phyloP scores from a whole-genome alignment of 129 eudicot genomes.

The Flaveria sonorensis region DNA sequence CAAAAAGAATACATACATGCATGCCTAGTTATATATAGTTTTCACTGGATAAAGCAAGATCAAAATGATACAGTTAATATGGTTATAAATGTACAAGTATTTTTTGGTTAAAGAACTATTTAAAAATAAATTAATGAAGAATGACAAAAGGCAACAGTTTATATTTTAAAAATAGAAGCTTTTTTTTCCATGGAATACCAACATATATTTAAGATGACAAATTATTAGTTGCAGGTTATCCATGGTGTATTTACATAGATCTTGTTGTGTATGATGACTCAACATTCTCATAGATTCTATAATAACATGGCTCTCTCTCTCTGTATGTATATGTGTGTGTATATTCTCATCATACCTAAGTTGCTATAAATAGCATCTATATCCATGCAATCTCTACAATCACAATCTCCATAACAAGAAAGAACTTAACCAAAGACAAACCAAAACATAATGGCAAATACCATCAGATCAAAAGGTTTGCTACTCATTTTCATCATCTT shows the following conservation, averaged over 20 bases:
- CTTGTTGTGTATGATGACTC: constrained; percentile 24
- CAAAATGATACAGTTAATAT: not conserved
- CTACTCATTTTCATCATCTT: constrained; percentile 27
- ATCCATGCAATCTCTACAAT: constrained; percentile 30
- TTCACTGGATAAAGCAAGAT: not conserved
- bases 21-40: not conserved
- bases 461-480: constrained; percentile 16
- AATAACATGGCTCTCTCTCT: not conserved
- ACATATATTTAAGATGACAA: constrained; percentile 3
- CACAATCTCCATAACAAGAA: constrained; percentile 10
- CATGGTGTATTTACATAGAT: constrained; percentile 10
- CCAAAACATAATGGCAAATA: constrained; percentile 28
- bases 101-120: not conserved
- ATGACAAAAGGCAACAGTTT: not conserved
- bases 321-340: not conserved
- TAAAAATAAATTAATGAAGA: too few relatives aligned
- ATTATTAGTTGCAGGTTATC: constrained; percentile 19
- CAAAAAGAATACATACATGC: too few relatives aligned
- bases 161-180: not conserved
- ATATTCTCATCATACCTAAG: not conserved
- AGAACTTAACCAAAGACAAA: not conserved
- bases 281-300: constrained; percentile 14
- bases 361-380: constrained; percentile 29
- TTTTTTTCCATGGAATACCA: constrained; percentile 19
- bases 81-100: not conserved